Conservation (phyloP, 805 yeast genomes). For the Wickerhamomyces chaumierensis region DNA sequence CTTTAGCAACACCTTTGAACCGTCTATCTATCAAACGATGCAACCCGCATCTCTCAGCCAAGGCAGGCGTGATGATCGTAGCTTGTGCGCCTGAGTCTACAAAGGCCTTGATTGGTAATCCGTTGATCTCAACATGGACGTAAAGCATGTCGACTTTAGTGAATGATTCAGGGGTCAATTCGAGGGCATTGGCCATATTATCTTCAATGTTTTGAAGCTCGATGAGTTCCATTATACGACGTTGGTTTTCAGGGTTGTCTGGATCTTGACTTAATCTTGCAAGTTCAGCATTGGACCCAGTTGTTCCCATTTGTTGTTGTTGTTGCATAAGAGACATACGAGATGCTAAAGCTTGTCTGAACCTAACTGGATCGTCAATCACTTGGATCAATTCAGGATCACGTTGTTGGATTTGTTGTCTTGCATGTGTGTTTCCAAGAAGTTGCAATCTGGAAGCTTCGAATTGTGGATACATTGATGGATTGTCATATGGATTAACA, state of each 20-base stretch:
- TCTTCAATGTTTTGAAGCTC: conserved; percentile 69
- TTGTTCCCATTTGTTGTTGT: conserved; percentile 12
- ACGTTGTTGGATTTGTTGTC: conserved; percentile 23
- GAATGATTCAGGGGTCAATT: conserved; percentile 84
- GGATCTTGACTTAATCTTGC: conserved; percentile 48
- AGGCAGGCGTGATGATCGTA: conserved; percentile 68
- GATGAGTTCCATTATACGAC: conserved; percentile 52
- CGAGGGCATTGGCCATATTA: conserved; percentile 69
- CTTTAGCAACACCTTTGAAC: conserved; percentile 73
- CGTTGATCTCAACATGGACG: conserved; percentile 68
- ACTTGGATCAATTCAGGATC: conserved; percentile 38
- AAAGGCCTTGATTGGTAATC: conserved; percentile 76
- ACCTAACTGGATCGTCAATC: conserved; percentile 36
- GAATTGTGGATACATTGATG: conserved; percentile 18
- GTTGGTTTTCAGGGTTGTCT: conserved; percentile 59
- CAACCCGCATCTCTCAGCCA: conserved; percentile 67
- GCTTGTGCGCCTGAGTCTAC: conserved; percentile 95
- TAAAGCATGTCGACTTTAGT: conserved; percentile 76
- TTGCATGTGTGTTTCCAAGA: conserved; percentile 28
- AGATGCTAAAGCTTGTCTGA: conserved; percentile 24
- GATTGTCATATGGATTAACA: background rate
- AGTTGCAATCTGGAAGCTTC: conserved; percentile 41
- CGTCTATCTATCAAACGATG: conserved; percentile 67
- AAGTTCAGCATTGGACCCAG: conserved; percentile 22
- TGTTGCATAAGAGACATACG: conserved; percentile 12